Percentiles rank a stretch among this genome's conserved stretches.
Conservation (phyloP, 371 early-diverging fungal species). For the Rhizopus stolonifer region DNA sequence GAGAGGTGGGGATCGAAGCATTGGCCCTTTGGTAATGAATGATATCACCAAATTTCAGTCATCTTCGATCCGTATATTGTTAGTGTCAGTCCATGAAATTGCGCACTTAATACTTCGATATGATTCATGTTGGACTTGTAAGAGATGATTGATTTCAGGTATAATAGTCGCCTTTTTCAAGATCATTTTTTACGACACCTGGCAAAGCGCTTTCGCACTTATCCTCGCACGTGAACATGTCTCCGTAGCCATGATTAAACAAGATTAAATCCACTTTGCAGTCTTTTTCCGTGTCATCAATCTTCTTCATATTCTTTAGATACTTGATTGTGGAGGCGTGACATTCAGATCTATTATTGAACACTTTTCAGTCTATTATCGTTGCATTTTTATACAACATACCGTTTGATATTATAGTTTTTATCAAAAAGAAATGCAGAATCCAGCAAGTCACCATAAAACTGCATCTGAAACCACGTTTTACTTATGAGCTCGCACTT, state of each 20-base stretch:
- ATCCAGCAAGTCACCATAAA: constrained; percentile 13
- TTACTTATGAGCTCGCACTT: no score
- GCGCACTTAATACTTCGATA: constrained; percentile 1
- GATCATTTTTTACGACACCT: constrained; percentile 4
- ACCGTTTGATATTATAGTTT: constrained; percentile 18
- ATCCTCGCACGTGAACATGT: constrained; percentile 19
- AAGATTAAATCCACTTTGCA: constrained; percentile 16
- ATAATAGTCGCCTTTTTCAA: background rate
- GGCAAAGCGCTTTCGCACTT: constrained; percentile 4
- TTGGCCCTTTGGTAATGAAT: constrained; percentile 17
- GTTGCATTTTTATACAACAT: constrained; percentile 22
- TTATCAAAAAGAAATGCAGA: constrained; percentile 16
- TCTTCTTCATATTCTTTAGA: constrained; percentile 16
- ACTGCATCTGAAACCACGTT: constrained; percentile 10
- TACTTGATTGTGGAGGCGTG: constrained; percentile 17
- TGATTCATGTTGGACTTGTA: background rate
- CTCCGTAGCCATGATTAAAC: constrained; percentile 12
- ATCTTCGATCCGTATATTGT: constrained; percentile 1
- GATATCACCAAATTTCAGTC: background rate
- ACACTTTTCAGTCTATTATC: constrained; percentile 18
- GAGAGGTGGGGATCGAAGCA: constrained; percentile 9
- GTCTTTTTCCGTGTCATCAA: constrained; percentile 13
- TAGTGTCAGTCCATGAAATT: background rate
- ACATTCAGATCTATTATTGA: constrained; percentile 19
- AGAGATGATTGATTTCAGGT: background rate